Conservation (phyloP, 441 rosid genomes). For the Croton laevigatus region DNA sequence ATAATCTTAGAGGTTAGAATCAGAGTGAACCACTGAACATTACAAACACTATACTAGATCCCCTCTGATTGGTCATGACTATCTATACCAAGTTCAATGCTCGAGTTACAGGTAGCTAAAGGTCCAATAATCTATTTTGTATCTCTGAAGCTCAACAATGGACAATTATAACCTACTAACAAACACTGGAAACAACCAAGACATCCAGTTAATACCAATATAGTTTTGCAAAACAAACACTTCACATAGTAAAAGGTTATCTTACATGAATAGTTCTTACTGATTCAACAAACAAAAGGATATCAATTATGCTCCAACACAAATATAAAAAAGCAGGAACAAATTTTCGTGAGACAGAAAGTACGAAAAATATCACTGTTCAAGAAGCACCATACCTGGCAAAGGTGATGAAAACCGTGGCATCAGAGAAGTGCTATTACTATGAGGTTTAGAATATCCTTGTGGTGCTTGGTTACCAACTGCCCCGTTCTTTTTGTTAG, state of each 20-base stretch:
- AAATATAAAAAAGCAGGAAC: neutral
- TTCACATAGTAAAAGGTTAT: neutral
- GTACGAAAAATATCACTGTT: neutral
- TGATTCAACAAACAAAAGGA: too few species aligned
- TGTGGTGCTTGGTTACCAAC: conserved; percentile 30
- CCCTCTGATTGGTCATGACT: neutral
- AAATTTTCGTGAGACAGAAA: neutral
- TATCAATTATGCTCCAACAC: neutral
- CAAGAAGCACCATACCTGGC: conserved; percentile 33
- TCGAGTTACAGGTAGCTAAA: neutral
- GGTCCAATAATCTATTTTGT: neutral
- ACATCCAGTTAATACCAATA: neutral
- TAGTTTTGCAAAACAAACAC: neutral
- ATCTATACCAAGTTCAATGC: neutral
- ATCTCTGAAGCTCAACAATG: conserved; percentile 2
- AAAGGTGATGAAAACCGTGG: conserved; percentile 27
- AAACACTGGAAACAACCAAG: neutral
- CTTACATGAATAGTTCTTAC: neutral
- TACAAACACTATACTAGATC: neutral
- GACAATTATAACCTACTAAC: neutral
- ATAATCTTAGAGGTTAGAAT: neutral
- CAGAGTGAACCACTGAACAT: neutral
- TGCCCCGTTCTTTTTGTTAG: conserved; percentile 41
- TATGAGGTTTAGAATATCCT: conserved; percentile 31
- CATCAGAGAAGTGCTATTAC: conserved; percentile 23